Evolutionary conservation across 2,329 filamentous ascomycete genomes (phyloP).

Genomic region (Cercospora sp.): DNA sequence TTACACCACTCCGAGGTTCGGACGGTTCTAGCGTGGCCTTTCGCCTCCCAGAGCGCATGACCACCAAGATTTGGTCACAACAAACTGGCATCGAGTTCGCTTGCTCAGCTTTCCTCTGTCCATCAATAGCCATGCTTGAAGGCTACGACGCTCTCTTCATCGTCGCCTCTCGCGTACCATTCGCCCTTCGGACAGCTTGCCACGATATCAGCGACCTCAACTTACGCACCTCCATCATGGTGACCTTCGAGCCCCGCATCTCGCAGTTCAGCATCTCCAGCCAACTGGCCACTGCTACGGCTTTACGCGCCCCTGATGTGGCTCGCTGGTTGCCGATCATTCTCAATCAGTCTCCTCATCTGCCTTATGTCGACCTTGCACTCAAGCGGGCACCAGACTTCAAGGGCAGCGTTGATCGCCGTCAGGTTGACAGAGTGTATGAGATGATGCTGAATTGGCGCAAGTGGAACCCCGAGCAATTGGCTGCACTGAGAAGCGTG

Average conservation of each 20-base stretch:
- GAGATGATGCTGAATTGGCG: slow-evolving; percentile 19
- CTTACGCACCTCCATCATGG: neutral
- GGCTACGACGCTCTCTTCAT: slow-evolving; percentile 23
- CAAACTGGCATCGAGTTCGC: neutral
- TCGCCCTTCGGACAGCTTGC: slow-evolving; percentile 5
- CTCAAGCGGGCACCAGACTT: neutral
- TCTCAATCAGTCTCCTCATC: slow-evolving; percentile 21
- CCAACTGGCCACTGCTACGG: slow-evolving; percentile 17
- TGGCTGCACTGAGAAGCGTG: slow-evolving; percentile 22
- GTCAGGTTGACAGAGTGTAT: slow-evolving; percentile 18
- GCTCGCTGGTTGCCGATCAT: slow-evolving; percentile 22
- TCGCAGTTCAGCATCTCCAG: slow-evolving; percentile 9
- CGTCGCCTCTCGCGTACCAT: neutral
- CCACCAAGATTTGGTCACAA: slow-evolving; percentile 1
- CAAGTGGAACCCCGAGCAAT: slow-evolving; percentile 26
- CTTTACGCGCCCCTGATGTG: slow-evolving; percentile 17
- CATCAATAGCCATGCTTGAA: slow-evolving; percentile 6
- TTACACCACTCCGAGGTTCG: slow-evolving; percentile 11
- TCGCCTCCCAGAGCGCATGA: slow-evolving; percentile 23
- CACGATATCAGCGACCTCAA: slow-evolving; percentile 2
- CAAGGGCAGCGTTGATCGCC: neutral
- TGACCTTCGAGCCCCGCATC: slow-evolving; percentile 11
- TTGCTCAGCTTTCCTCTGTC: neutral
- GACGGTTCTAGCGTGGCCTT: slow-evolving; percentile 51
- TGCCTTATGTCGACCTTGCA: slow-evolving; percentile 21